phyloP scores from a whole-genome alignment of 2,329 filamentous ascomycete genomes.

The Coleophoma cylindrospora region DNA sequence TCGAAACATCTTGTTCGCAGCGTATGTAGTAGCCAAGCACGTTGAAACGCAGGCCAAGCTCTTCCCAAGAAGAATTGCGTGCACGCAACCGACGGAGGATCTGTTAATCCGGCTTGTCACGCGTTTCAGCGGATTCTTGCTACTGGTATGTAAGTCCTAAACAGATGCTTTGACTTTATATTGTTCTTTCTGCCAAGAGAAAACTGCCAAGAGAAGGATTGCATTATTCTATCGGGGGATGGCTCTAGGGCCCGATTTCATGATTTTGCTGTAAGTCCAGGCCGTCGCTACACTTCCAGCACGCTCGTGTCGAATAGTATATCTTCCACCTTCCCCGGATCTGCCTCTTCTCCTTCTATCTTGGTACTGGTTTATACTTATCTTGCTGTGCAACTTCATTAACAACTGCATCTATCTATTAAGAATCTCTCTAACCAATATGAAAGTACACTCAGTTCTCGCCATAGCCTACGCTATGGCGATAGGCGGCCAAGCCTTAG shows the following conservation, averaged over 20 bases:
- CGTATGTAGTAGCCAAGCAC: neutral
- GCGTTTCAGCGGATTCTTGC: neutral
- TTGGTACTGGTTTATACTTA: neutral
- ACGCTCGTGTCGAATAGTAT: neutral
- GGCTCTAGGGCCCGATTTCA: neutral
- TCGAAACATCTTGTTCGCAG: neutral
- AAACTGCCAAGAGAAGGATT: neutral
- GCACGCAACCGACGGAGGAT: neutral
- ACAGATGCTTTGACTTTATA: neutral
- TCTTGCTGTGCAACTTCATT: neutral
- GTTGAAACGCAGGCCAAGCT: neutral
- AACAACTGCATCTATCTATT: neutral
- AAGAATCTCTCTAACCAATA: neutral
- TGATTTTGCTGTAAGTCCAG: neutral
- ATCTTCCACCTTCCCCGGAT: neutral
- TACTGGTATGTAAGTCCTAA: neutral
- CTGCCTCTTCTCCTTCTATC: neutral
- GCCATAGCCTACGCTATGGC: neutral
- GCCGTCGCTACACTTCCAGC: neutral
- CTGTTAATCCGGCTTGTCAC: neutral
- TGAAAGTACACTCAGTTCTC: neutral
- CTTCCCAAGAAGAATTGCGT: neutral
- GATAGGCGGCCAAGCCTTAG: neutral
- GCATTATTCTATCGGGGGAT: neutral
- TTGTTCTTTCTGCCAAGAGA: neutral